Base-by-base conservation (phyloP, 164 flowering plant genomes). In the Magnolia kwangsiensis region DNA sequence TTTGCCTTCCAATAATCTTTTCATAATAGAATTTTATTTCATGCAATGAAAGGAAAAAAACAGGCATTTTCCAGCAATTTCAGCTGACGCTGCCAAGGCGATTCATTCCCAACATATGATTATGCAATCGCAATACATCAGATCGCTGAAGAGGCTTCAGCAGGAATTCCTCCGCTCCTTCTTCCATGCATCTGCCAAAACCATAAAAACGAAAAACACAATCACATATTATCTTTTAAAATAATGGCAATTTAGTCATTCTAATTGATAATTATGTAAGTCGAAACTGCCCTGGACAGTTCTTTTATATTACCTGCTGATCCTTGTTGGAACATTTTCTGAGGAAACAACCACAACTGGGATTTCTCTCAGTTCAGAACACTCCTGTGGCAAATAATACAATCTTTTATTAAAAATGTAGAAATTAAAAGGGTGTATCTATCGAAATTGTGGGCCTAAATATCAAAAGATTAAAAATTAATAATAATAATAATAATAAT, bases 281-380 rank as follows among this genome's bases (percentile, higher is more conserved):
- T 37, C 7, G 45, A 37, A 37, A 37, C 45, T 37, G 45, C 45
- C 45, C 45, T 37, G 4, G 45, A 11, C 21, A 63, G 45, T 16
- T 16, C 20, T 8, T 23, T 5, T 63, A 7, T 1, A 18, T 84
- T 86, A 89, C 93, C 86, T 79, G 86, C 77, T 83, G 50, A 93
- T 89, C 21, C 93, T 83, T 3, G 89, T 83, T 14, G 94, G 93
- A 23, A 87, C 79, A 77, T 90, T 88, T 80, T 93, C 97, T 2
- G 96, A 93, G 21, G 97, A 93, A 79, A 93, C 71, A 4, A 93
- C 82, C 72, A 91, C 89, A 0, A 93, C 96, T 6, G 97, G 96
- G 72, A 93, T 83, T 68, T 90, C 94, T 81, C 72, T 87, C 72
- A 87, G 70, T 4, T 45, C 61, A 0, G 90, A 82, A 13, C 95